Percentiles rank a stretch among this genome's conserved stretches.
phyloP scores from a whole-genome alignment of 192 early-diverging fungal species.

The Coemansia sp. region DNA sequence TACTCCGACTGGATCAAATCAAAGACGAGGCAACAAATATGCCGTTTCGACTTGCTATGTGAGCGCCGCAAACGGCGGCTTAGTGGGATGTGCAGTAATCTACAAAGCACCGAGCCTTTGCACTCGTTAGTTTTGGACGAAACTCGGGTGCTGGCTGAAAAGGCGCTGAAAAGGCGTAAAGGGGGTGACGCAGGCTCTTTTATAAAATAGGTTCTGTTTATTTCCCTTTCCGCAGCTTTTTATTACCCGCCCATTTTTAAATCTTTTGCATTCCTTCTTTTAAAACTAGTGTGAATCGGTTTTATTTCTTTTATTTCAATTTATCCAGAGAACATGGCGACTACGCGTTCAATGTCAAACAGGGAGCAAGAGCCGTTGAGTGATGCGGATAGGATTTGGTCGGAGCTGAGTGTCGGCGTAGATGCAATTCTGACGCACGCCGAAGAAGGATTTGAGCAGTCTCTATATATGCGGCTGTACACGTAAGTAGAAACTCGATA shows the following conservation, averaged over 20 bases:
- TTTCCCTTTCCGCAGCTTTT: slow-evolving; percentile 4
- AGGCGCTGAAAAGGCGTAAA: neutral
- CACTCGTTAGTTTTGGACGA: neutral
- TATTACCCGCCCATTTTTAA: too few relatives aligned
- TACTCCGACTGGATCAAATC: neutral
- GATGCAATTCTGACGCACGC: slow-evolving; percentile 76
- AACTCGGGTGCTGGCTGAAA: neutral
- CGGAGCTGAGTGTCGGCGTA: slow-evolving; percentile 69
- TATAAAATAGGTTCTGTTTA: neutral
- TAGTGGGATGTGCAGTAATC: neutral
- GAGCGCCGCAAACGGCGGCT: slow-evolving; percentile 1
- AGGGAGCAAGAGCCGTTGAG: slow-evolving; percentile 6
- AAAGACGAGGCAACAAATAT: neutral
- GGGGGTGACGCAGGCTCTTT: neutral
- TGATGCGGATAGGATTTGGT: slow-evolving; percentile 65
- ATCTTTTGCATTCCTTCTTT: slow-evolving; percentile 4
- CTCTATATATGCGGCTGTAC: slow-evolving; percentile 67
- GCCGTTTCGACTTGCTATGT: slow-evolving; percentile 5
- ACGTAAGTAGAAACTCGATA: slow-evolving; percentile 58
- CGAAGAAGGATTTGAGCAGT: slow-evolving; percentile 68
- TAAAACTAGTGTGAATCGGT: neutral
- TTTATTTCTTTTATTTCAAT: neutral
- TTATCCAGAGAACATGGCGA: neutral
- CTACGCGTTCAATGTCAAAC: slow-evolving; percentile 7
- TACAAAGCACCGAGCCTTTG: neutral